Evolutionary conservation across 2,329 filamentous ascomycete species (phyloP), one percentile per base, ranked within the genome.

Genomic region (Thermoascus crustaceus): DNA sequence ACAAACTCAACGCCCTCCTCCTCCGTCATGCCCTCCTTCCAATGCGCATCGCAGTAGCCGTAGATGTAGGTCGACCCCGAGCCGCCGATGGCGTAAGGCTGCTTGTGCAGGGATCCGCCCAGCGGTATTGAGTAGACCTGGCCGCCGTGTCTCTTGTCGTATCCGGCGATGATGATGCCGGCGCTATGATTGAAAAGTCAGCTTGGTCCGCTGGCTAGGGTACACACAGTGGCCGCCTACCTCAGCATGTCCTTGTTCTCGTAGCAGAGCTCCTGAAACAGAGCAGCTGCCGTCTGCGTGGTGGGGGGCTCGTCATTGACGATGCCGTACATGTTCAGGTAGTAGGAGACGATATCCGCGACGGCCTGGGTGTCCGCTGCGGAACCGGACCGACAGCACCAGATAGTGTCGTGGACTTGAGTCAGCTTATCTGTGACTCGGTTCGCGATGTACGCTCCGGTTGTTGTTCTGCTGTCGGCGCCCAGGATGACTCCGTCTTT

Each of bases 11-110:
- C 80, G 1, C 91, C 91, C 43, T 94, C 88, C 37, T 78, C 73
- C 71, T 96, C 86, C 35, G 82, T 85, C 88, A 98, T 96, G 47
- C 78, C 78, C 66, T 96, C 91, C 61, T 73, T 79, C 91, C 91
- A 98, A 72, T 98, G 78, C 39, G 86, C 81, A 60, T 98, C 89
- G 60, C 88, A 96, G 73, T 94, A 96, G 52, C 91, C 91, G 72
- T 96, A 98, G 65, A 98, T 98, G 72, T 98, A 98, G 43, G 91
- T 96, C 51, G 89, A 96, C 26, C 91, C 91, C 13, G 89, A 96
- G 30, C 91, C 91, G 50, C 87, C 88, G 55, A 98, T 98, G 27
- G 91, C 79, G 58, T 95, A 98, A 11, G 88, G 62, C 62, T 95
- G 88, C 73, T 96, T 95, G 78, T 98, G 91, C 51, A 98, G 78